Evolutionary conservation across 2,329 filamentous ascomycete genomes (phyloP).

Genomic region (Exophiala lecanii-corni): DNA sequence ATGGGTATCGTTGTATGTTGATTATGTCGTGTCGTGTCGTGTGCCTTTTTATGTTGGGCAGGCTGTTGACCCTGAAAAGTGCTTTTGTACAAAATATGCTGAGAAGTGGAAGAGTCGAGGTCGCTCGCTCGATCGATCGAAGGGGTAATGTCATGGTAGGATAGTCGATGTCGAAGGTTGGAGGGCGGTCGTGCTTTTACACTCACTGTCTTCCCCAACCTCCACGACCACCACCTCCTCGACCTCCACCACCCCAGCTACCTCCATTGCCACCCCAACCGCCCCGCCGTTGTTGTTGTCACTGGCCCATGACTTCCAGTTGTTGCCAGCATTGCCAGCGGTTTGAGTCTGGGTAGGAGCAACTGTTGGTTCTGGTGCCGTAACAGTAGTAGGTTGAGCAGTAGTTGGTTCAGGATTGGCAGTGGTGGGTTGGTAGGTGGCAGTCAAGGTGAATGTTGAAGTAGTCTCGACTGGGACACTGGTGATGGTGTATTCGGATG

Average conservation of each 20-base stretch:
- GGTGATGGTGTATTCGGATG: neutral
- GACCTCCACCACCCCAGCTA: neutral
- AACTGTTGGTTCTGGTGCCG: neutral
- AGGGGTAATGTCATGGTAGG: no score
- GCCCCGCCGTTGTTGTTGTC: constrained; percentile 4
- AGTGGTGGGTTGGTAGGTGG: neutral
- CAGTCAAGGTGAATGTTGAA: neutral
- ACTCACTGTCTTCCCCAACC: neutral
- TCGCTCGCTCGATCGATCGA: no score
- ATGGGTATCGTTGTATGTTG: no score
- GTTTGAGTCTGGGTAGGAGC: neutral
- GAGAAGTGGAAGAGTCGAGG: no score
- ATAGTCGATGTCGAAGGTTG: neutral
- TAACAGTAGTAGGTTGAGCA: neutral
- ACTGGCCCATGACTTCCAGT: neutral
- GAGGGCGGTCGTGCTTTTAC: neutral
- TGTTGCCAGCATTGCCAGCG: neutral
- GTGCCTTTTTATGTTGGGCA: no score
- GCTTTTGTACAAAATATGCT: neutral
- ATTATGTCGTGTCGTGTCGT: neutral
- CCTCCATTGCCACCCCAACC: neutral
- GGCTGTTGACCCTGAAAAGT: no score
- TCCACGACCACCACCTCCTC: constrained; percentile 3
- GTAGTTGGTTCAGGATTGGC: neutral
- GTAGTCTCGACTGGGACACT: neutral